These are phyloP conservation scores for Mortierella sp. DNA, from an alignment of 371 early-diverging fungal genomes.

Conservation along the genomic window DNA sequence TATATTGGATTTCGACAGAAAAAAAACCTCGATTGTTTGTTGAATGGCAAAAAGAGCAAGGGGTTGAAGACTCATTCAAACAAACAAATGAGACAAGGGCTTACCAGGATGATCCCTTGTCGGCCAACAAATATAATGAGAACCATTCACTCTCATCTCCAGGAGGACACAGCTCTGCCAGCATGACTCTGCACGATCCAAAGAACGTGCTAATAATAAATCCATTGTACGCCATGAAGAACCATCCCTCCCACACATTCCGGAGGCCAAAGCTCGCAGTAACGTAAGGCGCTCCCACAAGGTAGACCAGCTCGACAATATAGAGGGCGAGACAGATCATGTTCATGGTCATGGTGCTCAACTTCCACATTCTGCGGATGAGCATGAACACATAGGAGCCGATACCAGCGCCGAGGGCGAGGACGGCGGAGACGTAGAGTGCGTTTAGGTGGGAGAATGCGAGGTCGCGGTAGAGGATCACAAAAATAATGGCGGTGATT, in stretches of 20 bases:
- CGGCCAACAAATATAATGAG: conserved; percentile 67
- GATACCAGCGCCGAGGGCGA: conserved; percentile 21
- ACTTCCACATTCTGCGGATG: conserved; percentile 32
- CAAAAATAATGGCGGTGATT: conserved; percentile 47
- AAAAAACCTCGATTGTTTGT: not conserved
- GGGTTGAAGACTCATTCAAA: not conserved
- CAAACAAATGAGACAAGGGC: not conserved
- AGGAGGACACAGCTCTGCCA: conserved; percentile 61
- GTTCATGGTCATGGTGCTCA: conserved; percentile 34
- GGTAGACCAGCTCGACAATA: conserved; percentile 16
- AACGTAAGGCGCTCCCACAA: conserved; percentile 26
- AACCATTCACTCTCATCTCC: conserved; percentile 70
- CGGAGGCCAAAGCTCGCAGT: conserved; percentile 31
- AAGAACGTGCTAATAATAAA: conserved; percentile 43
- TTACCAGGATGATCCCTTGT: conserved; percentile 70
- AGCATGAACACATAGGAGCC: conserved; percentile 29
- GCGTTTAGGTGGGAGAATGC: conserved; percentile 29
- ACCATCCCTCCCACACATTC: conserved; percentile 34
- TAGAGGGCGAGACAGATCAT: conserved; percentile 26
- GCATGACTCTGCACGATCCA: conserved; percentile 54
- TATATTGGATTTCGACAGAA: not conserved
- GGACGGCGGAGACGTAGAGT: conserved; percentile 26
- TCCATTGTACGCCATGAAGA: conserved; percentile 21
- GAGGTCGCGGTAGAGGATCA: conserved; percentile 49
- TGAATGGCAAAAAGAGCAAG: not conserved